phyloP scores from a whole-genome alignment of 1,284 basidiomycete genomes.

The Sparassis latifolia region DNA sequence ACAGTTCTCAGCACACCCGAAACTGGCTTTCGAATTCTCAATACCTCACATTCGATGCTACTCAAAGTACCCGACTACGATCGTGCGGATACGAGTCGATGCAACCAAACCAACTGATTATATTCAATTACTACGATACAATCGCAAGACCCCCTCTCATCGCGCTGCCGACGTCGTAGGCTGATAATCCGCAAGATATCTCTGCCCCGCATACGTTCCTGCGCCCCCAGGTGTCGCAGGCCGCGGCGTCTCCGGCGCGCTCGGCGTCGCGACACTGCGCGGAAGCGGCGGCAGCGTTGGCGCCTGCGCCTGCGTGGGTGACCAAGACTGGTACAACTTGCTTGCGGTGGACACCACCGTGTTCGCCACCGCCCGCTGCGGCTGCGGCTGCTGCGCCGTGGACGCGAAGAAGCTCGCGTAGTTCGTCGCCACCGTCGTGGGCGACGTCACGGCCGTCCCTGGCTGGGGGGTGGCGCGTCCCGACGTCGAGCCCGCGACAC shows the following conservation, averaged over 20 bases:
- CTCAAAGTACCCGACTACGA: too few species aligned
- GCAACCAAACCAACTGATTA: too few species aligned
- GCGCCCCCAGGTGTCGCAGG: conserved; percentile 9
- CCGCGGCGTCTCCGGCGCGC: conserved; percentile 19
- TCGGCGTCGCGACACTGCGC: conserved; percentile 15
- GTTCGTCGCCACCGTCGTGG: conserved; percentile 32
- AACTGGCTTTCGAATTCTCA: too few species aligned
- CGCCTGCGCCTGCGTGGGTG: conserved; percentile 24
- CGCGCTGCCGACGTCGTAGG: conserved; percentile 13
- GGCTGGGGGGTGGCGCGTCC: conserved; percentile 48
- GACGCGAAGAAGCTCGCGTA: conserved; percentile 18
- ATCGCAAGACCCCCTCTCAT: conserved; percentile 10
- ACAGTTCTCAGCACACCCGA: too few species aligned
- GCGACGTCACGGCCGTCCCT: conserved; percentile 17
- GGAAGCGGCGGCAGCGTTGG: conserved; percentile 39
- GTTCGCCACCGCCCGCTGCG: conserved; percentile 43
- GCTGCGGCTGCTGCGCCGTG: conserved; percentile 22
- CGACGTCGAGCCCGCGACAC: conserved; percentile 22
- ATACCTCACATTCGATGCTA: too few species aligned
- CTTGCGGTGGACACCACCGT: conserved; percentile 28
- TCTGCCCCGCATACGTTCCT: conserved; percentile 5
- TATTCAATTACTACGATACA: conserved; percentile 11
- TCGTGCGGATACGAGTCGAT: too few species aligned
- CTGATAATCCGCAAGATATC: conserved; percentile 23
- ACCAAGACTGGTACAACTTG: conserved; percentile 25